Conservation (phyloP, 805 yeast species). For the Komagataella pastoris region DNA sequence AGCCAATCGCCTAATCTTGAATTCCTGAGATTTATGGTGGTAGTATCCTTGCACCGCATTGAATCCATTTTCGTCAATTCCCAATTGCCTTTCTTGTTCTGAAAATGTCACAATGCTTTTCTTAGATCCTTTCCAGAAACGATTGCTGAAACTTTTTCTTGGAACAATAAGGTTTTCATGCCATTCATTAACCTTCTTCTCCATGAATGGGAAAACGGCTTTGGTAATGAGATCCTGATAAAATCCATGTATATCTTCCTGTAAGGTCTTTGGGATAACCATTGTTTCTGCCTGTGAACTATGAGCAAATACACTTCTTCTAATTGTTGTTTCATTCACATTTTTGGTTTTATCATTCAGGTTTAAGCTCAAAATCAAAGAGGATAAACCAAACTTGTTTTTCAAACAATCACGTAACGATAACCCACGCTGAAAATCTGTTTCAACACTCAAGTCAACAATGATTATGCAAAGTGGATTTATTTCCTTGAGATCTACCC, state of each 20-base stretch:
- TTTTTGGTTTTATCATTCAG: neutral
- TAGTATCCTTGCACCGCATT: constrained; percentile 44
- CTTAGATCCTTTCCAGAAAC: constrained; percentile 33
- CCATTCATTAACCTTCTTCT: constrained; percentile 68
- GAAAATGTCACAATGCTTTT: neutral
- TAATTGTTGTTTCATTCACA: constrained; percentile 3
- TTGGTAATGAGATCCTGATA: constrained; percentile 34
- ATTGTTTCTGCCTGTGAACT: neutral
- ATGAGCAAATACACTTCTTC: neutral
- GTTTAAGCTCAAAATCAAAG: constrained; percentile 6
- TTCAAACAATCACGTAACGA: constrained; percentile 18
- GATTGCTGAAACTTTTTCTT: constrained; percentile 60
- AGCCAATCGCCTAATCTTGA: constrained; percentile 67
- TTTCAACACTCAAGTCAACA: constrained; percentile 30
- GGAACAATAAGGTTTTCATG: constrained; percentile 72
- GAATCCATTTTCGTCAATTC: constrained; percentile 21
- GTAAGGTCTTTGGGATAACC: constrained; percentile 8
- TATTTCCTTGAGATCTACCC: constrained; percentile 51
- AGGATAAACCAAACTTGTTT: constrained; percentile 8
- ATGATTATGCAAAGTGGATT: constrained; percentile 37
- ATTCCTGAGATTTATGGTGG: constrained; percentile 51
- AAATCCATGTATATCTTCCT: constrained; percentile 19
- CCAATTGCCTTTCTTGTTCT: neutral
- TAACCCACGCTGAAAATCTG: constrained; percentile 26
- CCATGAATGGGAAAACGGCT: constrained; percentile 72